These are phyloP conservation scores for Nakataea oryzae DNA, from an alignment of 2,329 filamentous ascomycete genomes.

Conservation along the genomic window DNA sequence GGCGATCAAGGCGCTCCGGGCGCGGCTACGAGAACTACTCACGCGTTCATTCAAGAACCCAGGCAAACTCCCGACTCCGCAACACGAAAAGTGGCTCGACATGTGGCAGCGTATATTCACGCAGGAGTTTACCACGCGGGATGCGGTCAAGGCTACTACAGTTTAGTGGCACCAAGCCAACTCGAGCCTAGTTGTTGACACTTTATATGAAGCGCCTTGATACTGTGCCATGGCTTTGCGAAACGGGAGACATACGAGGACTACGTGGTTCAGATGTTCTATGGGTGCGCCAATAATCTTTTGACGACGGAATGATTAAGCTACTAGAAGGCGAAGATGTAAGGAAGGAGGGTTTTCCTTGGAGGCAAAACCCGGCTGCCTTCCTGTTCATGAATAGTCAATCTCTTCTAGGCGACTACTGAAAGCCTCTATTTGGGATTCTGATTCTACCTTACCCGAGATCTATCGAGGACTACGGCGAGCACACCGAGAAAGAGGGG, in stretches of 20 bases:
- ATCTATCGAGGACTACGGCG: not conserved
- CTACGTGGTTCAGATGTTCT: too few relatives aligned
- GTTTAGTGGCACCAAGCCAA: not conserved
- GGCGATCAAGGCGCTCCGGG: constrained; percentile 72
- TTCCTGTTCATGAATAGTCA: not conserved
- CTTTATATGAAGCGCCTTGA: too few relatives aligned
- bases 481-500: not conserved
- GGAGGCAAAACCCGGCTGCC: too few relatives aligned
- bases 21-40: constrained; percentile 65
- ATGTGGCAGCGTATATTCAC: constrained; percentile 63
- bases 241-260: too few relatives aligned
- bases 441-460: not conserved
- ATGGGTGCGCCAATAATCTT: too few relatives aligned
- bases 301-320: not conserved
- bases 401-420: not conserved
- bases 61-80: constrained; percentile 49
- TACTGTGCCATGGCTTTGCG: too few relatives aligned
- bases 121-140: constrained; percentile 28
- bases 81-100: constrained; percentile 65
- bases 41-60: constrained; percentile 59
- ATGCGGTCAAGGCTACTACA: not conserved
- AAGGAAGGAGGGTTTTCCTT: too few relatives aligned
- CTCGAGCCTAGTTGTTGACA: not conserved
- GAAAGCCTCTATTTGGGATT: not conserved
- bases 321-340: not conserved